Evolutionary conservation across 2,329 filamentous ascomycete species (phyloP).

Genomic region (Xylariaceae sp.): DNA sequence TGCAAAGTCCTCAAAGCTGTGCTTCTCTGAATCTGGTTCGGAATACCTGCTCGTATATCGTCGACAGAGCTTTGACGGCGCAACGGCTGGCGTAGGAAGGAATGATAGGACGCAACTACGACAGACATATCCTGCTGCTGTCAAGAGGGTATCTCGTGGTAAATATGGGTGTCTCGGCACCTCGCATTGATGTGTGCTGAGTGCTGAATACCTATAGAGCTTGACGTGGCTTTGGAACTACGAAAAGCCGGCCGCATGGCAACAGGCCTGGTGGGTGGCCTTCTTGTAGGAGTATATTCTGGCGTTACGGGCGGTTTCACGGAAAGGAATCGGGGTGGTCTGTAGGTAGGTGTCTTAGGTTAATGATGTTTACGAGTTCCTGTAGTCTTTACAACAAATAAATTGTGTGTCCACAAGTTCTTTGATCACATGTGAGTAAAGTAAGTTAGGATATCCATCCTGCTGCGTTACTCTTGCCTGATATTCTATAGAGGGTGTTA

Average conservation of each 20-base stretch:
- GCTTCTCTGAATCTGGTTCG: slow-evolving; percentile 5
- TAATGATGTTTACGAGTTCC: slow-evolving; percentile 21
- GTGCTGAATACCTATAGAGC: slow-evolving; percentile 17
- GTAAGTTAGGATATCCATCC: too few species aligned
- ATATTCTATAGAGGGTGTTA: too few species aligned
- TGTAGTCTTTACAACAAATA: not conserved
- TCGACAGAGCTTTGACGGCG: slow-evolving; percentile 9
- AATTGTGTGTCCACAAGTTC: not conserved
- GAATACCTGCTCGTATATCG: slow-evolving; percentile 14
- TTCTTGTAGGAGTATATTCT: slow-evolving; percentile 2
- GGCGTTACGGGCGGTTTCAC: slow-evolving; percentile 6
- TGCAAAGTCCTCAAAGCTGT: not conserved
- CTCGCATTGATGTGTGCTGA: too few species aligned
- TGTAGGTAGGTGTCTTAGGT: slow-evolving; percentile 14
- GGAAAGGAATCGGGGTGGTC: slow-evolving; percentile 6
- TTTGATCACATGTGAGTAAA: too few species aligned
- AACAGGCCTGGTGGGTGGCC: slow-evolving; percentile 8
- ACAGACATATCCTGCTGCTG: not conserved
- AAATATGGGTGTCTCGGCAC: too few species aligned
- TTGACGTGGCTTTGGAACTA: slow-evolving; percentile 16
- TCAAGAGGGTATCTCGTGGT: not conserved
- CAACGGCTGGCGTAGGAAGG: slow-evolving; percentile 5
- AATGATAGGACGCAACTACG: not conserved
- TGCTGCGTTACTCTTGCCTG: too few species aligned
- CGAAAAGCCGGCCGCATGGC: slow-evolving; percentile 6